Evolutionary conservation across 2,329 filamentous ascomycete genomes (phyloP).

Genomic region (Colletotrichum zoysiae): DNA sequence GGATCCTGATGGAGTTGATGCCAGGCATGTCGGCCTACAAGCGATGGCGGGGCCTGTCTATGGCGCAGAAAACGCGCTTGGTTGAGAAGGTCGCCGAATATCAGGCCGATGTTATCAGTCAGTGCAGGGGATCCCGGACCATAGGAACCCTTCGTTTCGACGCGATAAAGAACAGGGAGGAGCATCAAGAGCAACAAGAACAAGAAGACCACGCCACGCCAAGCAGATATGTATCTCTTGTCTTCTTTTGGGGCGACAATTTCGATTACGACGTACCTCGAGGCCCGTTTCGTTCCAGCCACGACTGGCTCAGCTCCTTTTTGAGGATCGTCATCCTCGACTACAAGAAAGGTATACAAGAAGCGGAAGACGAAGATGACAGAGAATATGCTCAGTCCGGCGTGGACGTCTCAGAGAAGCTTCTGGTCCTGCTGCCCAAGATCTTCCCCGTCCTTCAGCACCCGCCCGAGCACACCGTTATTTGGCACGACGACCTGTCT

Average conservation of each 20-base stretch:
- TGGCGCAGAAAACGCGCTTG: constrained; percentile 50
- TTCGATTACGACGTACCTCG: constrained; percentile 50
- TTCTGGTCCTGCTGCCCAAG: constrained; percentile 49
- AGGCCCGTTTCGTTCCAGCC: constrained; percentile 53
- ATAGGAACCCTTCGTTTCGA: neutral
- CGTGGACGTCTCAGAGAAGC: constrained; percentile 45
- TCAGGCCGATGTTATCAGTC: constrained; percentile 42
- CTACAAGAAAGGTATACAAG: constrained; percentile 45
- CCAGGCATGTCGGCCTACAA: constrained; percentile 44
- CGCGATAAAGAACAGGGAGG: neutral
- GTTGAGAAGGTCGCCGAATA: constrained; percentile 49
- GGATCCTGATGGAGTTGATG: constrained; percentile 54
- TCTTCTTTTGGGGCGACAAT: constrained; percentile 52
- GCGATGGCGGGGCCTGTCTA: constrained; percentile 48
- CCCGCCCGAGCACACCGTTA: constrained; percentile 48
- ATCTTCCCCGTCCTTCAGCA: constrained; percentile 48
- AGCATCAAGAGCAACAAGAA: constrained; percentile 21
- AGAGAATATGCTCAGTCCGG: constrained; percentile 49
- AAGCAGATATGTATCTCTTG: constrained; percentile 49
- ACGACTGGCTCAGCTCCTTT: constrained; percentile 53
- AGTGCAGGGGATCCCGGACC: neutral
- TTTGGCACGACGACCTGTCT: constrained; percentile 55
- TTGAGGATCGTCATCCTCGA: constrained; percentile 48
- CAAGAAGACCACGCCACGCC: constrained; percentile 28
- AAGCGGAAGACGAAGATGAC: constrained; percentile 47